Conservation (phyloP, 2,329 filamentous ascomycete species). For the Alternaria longipes region DNA sequence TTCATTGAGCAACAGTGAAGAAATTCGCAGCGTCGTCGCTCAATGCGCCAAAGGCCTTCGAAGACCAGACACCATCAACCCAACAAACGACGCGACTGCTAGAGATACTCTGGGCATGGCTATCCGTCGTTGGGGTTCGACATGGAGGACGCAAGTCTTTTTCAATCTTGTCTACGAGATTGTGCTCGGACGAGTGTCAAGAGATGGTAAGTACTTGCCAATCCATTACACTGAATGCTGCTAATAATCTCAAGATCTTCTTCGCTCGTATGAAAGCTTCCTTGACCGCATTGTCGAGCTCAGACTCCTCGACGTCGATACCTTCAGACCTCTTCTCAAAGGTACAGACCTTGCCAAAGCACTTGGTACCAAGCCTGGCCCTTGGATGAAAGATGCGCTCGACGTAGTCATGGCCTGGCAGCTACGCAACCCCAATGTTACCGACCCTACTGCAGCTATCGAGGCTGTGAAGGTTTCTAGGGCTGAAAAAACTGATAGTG, state of each 20-base stretch:
- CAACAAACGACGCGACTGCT: slow-evolving; percentile 51
- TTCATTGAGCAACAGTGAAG: slow-evolving; percentile 67
- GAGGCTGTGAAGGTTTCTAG: slow-evolving; percentile 54
- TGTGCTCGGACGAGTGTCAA: slow-evolving; percentile 50
- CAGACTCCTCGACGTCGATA: slow-evolving; percentile 61
- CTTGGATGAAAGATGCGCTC: slow-evolving; percentile 84
- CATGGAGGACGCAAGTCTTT: slow-evolving; percentile 77
- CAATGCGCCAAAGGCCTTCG: slow-evolving; percentile 58
- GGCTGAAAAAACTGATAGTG: slow-evolving; percentile 60
- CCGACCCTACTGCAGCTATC: slow-evolving; percentile 62
- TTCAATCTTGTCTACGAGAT: slow-evolving; percentile 74
- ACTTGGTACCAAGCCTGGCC: slow-evolving; percentile 73
- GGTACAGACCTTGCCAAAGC: slow-evolving; percentile 76
- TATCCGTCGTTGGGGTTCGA: slow-evolving; percentile 74
- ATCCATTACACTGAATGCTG: not conserved
- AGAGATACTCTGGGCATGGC: slow-evolving; percentile 77
- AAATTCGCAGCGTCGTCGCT: slow-evolving; percentile 71
- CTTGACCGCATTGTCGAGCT: slow-evolving; percentile 61
- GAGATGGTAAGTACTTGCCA: slow-evolving; percentile 52
- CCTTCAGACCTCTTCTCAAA: slow-evolving; percentile 67
- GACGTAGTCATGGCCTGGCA: slow-evolving; percentile 89
- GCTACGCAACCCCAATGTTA: slow-evolving; percentile 75
- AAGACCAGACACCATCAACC: slow-evolving; percentile 57
- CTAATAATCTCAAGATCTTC: slow-evolving; percentile 52
- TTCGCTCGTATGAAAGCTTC: slow-evolving; percentile 63